Evolutionary conservation across 2,329 filamentous ascomycete species (phyloP).

Genomic region (Cytospora mali): DNA sequence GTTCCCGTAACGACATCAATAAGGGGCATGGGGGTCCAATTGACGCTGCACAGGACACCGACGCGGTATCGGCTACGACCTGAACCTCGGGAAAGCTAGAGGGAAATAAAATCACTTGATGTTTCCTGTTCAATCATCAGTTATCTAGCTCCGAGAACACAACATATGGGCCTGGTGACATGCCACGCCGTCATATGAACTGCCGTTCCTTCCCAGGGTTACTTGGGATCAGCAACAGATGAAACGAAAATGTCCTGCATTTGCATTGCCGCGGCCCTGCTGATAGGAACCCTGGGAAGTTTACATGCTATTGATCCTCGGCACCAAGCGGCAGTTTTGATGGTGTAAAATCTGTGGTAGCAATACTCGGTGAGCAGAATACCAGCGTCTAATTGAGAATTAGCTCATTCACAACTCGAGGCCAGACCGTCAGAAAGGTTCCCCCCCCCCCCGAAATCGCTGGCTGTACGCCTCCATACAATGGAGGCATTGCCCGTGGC

Average conservation of each 20-base stretch:
- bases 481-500: background rate
- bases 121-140: background rate
- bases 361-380: background rate
- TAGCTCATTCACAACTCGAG: background rate
- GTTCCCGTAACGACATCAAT: too few species aligned
- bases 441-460: background rate
- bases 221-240: too few species aligned
- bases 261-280: too few species aligned
- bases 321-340: too few species aligned
- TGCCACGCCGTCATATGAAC: background rate
- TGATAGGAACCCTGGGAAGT: too few species aligned
- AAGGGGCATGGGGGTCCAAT: too few species aligned
- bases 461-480: background rate
- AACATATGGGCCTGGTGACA: background rate
- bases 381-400: background rate
- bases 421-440: background rate
- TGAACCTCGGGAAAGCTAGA: too few species aligned
- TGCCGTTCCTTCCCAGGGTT: background rate
- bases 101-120: background rate
- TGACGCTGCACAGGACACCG: too few species aligned
- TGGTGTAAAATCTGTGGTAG: too few species aligned
- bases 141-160: background rate
- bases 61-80: too few species aligned
- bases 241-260: too few species aligned
- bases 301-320: too few species aligned